Percentiles rank a stretch among this genome's conserved stretches.
Evolutionary conservation across 1,139 yeast species (phyloP).

Genomic region (Spencermartinsiella ligniputridi): DNA sequence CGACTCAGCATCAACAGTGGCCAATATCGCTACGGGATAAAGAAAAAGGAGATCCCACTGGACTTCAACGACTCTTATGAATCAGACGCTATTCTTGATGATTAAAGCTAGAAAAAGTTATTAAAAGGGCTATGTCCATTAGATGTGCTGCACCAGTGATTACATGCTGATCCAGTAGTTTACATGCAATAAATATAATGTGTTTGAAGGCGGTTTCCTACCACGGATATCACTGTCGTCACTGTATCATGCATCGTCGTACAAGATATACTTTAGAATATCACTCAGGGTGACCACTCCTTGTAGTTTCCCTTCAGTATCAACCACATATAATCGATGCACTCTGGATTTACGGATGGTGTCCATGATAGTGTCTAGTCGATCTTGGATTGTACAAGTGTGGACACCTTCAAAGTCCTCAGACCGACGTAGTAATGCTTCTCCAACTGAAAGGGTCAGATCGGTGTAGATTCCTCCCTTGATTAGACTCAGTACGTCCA

Average conservation of each 20-base stretch:
- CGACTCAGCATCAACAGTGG: not conserved
- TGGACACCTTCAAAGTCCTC: conserved; percentile 98
- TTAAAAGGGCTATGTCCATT: not conserved
- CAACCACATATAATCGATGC: conserved; percentile 91
- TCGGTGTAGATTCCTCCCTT: conserved; percentile 95
- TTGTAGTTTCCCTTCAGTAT: conserved; percentile 65
- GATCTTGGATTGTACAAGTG: conserved; percentile 86
- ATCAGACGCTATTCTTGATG: conserved; percentile 4
- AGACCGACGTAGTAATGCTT: conserved; percentile 88
- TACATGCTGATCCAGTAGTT: too few species aligned
- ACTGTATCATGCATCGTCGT: conserved; percentile 54
- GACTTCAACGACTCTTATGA: conserved; percentile 5
- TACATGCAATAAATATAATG: not conserved
- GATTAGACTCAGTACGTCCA: conserved; percentile 86
- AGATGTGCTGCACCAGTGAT: too few species aligned
- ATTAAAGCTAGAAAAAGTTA: not conserved
- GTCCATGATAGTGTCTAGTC: conserved; percentile 87
- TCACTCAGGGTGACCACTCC: conserved; percentile 93
- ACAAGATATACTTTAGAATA: conserved; percentile 74
- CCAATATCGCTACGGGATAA: conserved; percentile 3
- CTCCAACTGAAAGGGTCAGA: conserved; percentile 87
- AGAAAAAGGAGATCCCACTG: not conserved
- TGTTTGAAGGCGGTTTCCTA: not conserved
- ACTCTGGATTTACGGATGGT: conserved; percentile 87
- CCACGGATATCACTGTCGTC: too few species aligned